Evolutionary conservation across 176 grass and related monocot genomes (phyloP), one percentile per base, ranked within the genome.

Genomic region (Bolboschoenus planiculmis): DNA sequence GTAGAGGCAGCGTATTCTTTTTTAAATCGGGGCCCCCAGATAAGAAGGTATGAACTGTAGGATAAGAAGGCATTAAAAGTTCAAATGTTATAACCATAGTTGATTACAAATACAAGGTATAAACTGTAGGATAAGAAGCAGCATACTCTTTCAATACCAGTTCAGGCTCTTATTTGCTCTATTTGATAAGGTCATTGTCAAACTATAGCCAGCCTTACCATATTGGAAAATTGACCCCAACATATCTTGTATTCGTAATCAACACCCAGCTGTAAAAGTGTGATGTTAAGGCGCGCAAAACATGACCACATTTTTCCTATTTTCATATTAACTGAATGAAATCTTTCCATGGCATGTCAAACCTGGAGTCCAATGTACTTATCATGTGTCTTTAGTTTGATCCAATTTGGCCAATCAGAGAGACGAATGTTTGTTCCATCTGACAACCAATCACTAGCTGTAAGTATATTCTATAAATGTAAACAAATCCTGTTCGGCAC

Each of bases 11-110:
- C 43, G 5, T 84, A 31, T 93, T 85, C 64, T 88, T 86, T 90
- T 97, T 93, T 81, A 93, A 90, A 88, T 89, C 94, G 60, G 78
- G 39, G 39, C 61, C 81, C 1, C 9, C 88, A 77, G 83, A 91
- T 93, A 93, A 86, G 84, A 97, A 93, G 91, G 94, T 97, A 90
- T 29, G 26, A 30, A 77, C 26, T 9, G 6, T 20, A 29, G 71
- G 4, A 75, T 11, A 10, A n/a, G n/a, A n/a, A n/a, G n/a, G n/a
- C n/a, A n/a, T n/a, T n/a, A n/a, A n/a, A n/a, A n/a, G n/a, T n/a
- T n/a, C n/a, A n/a, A n/a, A n/a, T n/a, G n/a, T n/a, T n/a, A n/a
- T n/a, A n/a, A n/a, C n/a, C n/a, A n/a, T n/a, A n/a, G n/a, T n/a
- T n/a, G n/a, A n/a, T n/a, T n/a, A n/a, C n/a, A n/a, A n/a, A n/a